phyloP scores from a whole-genome alignment of 2,329 filamentous ascomycete genomes.

The Mollisia scopiformis region DNA sequence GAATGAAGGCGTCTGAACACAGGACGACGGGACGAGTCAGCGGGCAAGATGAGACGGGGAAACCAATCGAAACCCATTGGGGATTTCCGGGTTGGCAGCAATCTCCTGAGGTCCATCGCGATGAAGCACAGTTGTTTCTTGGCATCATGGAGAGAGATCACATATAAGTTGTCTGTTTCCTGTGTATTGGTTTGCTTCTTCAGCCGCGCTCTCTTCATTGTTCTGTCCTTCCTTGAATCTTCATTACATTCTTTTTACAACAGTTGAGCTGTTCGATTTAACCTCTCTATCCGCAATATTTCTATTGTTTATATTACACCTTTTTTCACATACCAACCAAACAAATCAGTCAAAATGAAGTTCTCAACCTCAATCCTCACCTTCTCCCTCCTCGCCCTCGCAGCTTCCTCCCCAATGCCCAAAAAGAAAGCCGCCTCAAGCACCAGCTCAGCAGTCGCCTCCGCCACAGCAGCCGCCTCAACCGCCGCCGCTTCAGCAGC shows the following conservation, averaged over 20 bases:
- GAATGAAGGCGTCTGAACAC: too few relatives aligned
- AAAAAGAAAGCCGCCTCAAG: slow-evolving; percentile 22
- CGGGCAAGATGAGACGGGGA: slow-evolving; percentile 25
- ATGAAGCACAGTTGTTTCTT: not conserved
- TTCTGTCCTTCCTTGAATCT: slow-evolving; percentile 20
- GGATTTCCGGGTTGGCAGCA: too few relatives aligned
- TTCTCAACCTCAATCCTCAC: slow-evolving; percentile 38
- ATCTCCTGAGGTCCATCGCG: not conserved
- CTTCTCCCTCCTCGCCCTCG: slow-evolving; percentile 28
- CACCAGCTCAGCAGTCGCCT: not conserved
- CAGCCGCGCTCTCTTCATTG: slow-evolving; percentile 24
- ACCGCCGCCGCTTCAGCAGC: slow-evolving; percentile 12
- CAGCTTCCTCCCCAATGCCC: slow-evolving; percentile 36
- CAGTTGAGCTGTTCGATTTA: slow-evolving; percentile 35
- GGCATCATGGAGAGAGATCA: not conserved
- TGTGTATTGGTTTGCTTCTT: slow-evolving; percentile 10
- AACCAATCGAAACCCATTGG: slow-evolving; percentile 25
- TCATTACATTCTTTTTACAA: slow-evolving; percentile 21
- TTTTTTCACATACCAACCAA: slow-evolving; percentile 17
- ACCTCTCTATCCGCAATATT: slow-evolving; percentile 14
- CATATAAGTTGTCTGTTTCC: slow-evolving; percentile 11
- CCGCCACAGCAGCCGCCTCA: not conserved
- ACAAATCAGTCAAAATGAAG: slow-evolving; percentile 35
- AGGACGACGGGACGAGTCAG: slow-evolving; percentile 10
- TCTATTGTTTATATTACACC: slow-evolving; percentile 28